A percentile compares a stretch with the other conserved stretches of the same genome.
These are phyloP conservation scores for Penicillium sp. DNA, from an alignment of 2,329 filamentous ascomycete genomes.

Conservation along the genomic window DNA sequence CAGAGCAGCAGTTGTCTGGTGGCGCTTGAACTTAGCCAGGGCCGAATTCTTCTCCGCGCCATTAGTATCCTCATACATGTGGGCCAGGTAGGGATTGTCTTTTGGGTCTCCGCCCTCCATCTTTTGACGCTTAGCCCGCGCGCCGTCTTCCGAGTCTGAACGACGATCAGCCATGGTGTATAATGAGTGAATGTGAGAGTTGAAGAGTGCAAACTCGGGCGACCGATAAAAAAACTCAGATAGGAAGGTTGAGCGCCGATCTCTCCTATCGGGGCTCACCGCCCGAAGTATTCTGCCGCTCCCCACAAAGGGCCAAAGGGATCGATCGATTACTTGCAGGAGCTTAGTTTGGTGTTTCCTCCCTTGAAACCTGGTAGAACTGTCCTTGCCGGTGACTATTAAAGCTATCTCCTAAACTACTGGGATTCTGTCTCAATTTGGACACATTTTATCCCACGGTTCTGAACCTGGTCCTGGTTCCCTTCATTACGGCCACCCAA, in stretches of 20 bases:
- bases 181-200: constrained; percentile 5
- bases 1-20: constrained; percentile 75
- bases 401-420: background rate
- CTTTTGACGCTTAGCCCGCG: constrained; percentile 58
- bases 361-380: background rate
- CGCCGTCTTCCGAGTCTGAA: constrained; percentile 51
- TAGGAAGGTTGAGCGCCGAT: constrained; percentile 34
- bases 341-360: background rate
- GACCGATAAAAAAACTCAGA: constrained; percentile 27
- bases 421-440: background rate
- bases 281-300: constrained; percentile 29
- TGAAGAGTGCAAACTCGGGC: constrained; percentile 16
- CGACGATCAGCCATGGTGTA: constrained; percentile 58
- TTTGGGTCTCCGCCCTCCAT: constrained; percentile 51
- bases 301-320: constrained; percentile 35
- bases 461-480: background rate
- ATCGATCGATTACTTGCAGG: constrained; percentile 16
- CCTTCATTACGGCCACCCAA: constrained; percentile 1
- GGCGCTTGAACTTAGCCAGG: constrained; percentile 69
- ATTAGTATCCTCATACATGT: constrained; percentile 64
- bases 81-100: constrained; percentile 86
- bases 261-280: constrained; percentile 29
- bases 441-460: background rate
- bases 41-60: constrained; percentile 45
- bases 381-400: background rate